These are phyloP conservation scores for Cercis canadensis DNA, from an alignment of 306 rosid genomes.

Conservation along the genomic window DNA sequence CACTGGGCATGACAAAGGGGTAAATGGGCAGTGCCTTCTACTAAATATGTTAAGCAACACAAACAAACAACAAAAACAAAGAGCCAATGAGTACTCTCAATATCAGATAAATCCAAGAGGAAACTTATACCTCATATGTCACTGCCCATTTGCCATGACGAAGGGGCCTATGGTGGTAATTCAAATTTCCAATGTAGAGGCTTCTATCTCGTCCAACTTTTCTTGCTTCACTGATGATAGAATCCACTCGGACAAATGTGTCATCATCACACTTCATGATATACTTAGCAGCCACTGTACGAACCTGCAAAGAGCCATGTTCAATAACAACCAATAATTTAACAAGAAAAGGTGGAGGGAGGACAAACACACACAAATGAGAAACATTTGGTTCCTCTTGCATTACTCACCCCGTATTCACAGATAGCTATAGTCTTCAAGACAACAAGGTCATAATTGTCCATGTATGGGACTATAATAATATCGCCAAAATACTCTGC, in stretches of 20 bases:
- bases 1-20: too few relatives aligned
- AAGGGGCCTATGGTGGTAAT: slow-evolving; percentile 86
- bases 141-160: slow-evolving; percentile 99
- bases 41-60: neutral
- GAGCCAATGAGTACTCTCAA: slow-evolving; percentile 7
- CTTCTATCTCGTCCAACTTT: slow-evolving; percentile 56
- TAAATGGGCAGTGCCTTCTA: too few relatives aligned
- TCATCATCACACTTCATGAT: slow-evolving; percentile 97
- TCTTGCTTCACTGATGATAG: slow-evolving; percentile 66
- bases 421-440: slow-evolving; percentile 95
- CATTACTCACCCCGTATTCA: slow-evolving; percentile 86
- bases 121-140: slow-evolving; percentile 75
- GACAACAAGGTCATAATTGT: slow-evolving; percentile 93
- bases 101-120: slow-evolving; percentile 19
- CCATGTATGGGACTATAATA: slow-evolving; percentile 92
- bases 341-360: slow-evolving; percentile 7
- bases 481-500: slow-evolving; percentile 94
- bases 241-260: slow-evolving; percentile 91
- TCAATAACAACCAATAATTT: slow-evolving; percentile 13
- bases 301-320: slow-evolving; percentile 57
- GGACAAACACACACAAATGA: neutral
- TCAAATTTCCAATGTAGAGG: slow-evolving; percentile 87
- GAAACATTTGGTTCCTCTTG: slow-evolving; percentile 26
- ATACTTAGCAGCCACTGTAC: slow-evolving; percentile 66
- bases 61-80: neutral